Base-by-base conservation (phyloP, 1,284 basidiomycete species). In the Sporisorium iseilematis-ciliati region DNA sequence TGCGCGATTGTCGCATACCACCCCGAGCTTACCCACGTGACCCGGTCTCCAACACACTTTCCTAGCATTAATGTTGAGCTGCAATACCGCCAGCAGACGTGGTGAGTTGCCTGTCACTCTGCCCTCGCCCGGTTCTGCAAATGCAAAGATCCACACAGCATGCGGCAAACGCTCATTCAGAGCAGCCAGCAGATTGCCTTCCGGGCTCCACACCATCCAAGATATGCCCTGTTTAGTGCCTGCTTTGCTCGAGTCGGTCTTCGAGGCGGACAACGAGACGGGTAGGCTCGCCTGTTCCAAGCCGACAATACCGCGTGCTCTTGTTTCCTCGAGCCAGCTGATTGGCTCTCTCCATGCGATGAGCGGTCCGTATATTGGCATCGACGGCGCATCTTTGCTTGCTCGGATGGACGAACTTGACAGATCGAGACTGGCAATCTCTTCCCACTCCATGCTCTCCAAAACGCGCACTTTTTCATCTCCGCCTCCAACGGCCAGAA, bases 21-120 rank as follows among this genome's bases (percentile, higher is more conserved):
- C 77, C 0, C 88, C 89, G 23, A 94, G 85, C 58, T 87, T 90
- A 5, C 91, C 91, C 0, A 56, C 45, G 25, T 91, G 89, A 11
- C 90, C 89, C 25, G 93, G 92, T 82, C 93, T 93, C 93, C 93
- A 94, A 51, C 88, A 87, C 18, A 90, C 90, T 51, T 89, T 88
- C 21, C 89, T 79, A 20, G 93, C 89, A 1, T 90, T 87, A 45
- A 88, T 87, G 6, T 87, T 86, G 77, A 93, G 91, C 45, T 91
- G 73, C 59, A 94, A 85, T 3, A 93, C 89, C 35, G 89, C 89
- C 46, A 90, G 88, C 57, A 93, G 83, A 46, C 85, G 87, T 0
- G 92, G 91, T 16, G 86, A 45, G 18, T 41, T 33, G n/a, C 48
- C 59, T 7, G 81, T 75, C 89, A 90, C 10, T 87, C 85, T 54